phyloP scores from a whole-genome alignment of 495 filamentous ascomycete species.

The Tuber brumale region DNA sequence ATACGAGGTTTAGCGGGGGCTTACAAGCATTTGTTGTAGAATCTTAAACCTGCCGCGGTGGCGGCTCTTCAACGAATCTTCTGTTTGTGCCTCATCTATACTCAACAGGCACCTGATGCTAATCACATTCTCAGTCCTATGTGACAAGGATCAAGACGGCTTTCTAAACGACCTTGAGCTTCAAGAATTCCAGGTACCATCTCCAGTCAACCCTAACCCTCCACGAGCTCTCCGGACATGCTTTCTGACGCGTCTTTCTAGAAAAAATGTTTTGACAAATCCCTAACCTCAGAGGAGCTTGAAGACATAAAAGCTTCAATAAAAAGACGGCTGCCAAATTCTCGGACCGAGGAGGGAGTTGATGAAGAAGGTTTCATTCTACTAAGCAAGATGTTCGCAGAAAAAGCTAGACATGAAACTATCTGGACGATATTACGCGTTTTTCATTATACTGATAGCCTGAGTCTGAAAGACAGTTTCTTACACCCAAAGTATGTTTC shows the following conservation, averaged over 20 bases:
- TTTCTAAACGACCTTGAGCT: conserved; percentile 85
- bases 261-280: conserved; percentile 76
- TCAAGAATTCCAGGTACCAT: conserved; percentile 66
- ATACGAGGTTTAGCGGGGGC: not conserved
- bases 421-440: conserved; percentile 95
- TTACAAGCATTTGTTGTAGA: conserved; percentile 41
- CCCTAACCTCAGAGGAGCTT: conserved; percentile 68
- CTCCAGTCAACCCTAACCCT: conserved; percentile 9
- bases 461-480: conserved; percentile 82
- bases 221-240: not conserved
- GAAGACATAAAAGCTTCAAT: conserved; percentile 83
- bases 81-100: conserved; percentile 47
- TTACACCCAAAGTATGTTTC: conserved; percentile 64
- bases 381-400: conserved; percentile 90
- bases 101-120: not conserved
- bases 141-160: conserved; percentile 95
- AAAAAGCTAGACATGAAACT: conserved; percentile 96
- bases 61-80: conserved; percentile 83
- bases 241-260: conserved; percentile 11
- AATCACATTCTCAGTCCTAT: conserved; percentile 49
- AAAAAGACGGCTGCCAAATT: conserved; percentile 57
- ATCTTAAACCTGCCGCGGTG: conserved; percentile 79
- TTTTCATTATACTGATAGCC: conserved; percentile 90
- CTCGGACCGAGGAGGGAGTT: conserved; percentile 64
- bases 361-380: conserved; percentile 74